phyloP scores from a whole-genome alignment of 2,329 filamentous ascomycete genomes.

The Hypoxylon sp. region DNA sequence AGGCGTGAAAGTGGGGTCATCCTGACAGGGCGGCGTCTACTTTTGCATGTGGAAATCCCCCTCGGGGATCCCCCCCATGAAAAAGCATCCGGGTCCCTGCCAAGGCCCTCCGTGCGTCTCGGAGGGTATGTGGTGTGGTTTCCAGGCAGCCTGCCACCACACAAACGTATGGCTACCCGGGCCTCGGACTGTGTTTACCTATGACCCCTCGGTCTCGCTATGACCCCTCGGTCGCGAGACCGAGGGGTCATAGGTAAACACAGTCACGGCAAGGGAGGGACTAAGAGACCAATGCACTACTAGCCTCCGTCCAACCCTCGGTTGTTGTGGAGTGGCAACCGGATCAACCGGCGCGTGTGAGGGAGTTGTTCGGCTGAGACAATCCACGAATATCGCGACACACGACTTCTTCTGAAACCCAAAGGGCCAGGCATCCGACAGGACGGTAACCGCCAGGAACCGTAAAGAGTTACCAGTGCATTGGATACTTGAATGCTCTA shows the following conservation, averaged over 20 bases:
- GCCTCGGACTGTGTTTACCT: not conserved
- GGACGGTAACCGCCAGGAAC: not conserved
- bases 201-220: not conserved
- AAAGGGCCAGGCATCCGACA: not conserved
- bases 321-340: not conserved
- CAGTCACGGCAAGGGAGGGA: not conserved
- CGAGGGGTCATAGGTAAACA: too few relatives aligned
- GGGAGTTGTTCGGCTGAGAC: conserved; percentile 15
- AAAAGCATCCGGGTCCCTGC: not conserved
- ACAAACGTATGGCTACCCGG: not conserved
- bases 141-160: not conserved
- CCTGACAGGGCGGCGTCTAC: conserved; percentile 2
- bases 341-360: conserved; percentile 1
- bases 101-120: conserved; percentile 11
- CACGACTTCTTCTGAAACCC: conserved; percentile 14
- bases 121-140: not conserved
- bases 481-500: conserved; percentile 5
- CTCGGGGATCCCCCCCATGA: not conserved
- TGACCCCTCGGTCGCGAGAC: too few relatives aligned
- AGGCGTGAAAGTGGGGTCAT: conserved; percentile 5
- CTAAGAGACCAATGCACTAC: conserved; percentile 15
- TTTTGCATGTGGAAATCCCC: too few relatives aligned
- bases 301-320: not conserved
- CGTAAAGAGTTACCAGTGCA: conserved; percentile 6
- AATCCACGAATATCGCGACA: conserved; percentile 10